These are phyloP conservation scores for Amyloporia xantha DNA, from an alignment of 768 basidiomycete genomes.

Conservation along the genomic window DNA sequence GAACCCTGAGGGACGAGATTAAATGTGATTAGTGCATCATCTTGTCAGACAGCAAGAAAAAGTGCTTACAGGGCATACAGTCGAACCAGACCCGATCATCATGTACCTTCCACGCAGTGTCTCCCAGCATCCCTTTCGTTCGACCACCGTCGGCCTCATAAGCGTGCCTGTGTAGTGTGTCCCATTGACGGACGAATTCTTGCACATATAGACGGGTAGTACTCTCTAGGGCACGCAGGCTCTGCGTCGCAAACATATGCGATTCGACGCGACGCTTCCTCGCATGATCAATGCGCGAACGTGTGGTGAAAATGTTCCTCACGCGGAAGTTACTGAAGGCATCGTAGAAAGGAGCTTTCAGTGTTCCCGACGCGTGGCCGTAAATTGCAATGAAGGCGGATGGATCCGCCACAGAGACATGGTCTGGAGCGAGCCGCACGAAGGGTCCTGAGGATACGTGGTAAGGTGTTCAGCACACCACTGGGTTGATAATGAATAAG, in stretches of 20 bases:
- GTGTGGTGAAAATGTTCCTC: conserved; percentile 64
- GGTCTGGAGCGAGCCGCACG: conserved; percentile 33
- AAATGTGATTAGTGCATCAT: background rate
- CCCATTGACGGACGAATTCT: conserved; percentile 64
- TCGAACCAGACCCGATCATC: conserved; percentile 61
- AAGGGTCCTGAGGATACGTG: conserved; percentile 25
- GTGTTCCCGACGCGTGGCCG: conserved; percentile 34
- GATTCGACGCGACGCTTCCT: conserved; percentile 84
- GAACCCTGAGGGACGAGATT: conserved; percentile 27
- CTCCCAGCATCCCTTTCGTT: conserved; percentile 45
- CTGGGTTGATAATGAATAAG: conserved; percentile 25
- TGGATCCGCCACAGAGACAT: conserved; percentile 37
- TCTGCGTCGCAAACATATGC: conserved; percentile 71
- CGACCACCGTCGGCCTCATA: conserved; percentile 30
- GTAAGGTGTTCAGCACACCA: conserved; percentile 35
- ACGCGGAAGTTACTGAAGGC: conserved; percentile 21
- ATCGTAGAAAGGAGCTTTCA: conserved; percentile 37
- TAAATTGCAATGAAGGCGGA: conserved; percentile 35
- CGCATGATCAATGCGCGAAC: conserved; percentile 66
- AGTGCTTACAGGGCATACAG: conserved; percentile 53
- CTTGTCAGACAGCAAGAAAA: background rate
- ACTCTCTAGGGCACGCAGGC: conserved; percentile 72
- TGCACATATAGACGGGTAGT: conserved; percentile 55
- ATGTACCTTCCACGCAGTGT: conserved; percentile 46
- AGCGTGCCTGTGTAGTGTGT: conserved; percentile 48